Percentiles rank a stretch among this genome's conserved stretches.
Evolutionary conservation across 1,284 basidiomycete species (phyloP).

Genomic region (Malassezia equina): DNA sequence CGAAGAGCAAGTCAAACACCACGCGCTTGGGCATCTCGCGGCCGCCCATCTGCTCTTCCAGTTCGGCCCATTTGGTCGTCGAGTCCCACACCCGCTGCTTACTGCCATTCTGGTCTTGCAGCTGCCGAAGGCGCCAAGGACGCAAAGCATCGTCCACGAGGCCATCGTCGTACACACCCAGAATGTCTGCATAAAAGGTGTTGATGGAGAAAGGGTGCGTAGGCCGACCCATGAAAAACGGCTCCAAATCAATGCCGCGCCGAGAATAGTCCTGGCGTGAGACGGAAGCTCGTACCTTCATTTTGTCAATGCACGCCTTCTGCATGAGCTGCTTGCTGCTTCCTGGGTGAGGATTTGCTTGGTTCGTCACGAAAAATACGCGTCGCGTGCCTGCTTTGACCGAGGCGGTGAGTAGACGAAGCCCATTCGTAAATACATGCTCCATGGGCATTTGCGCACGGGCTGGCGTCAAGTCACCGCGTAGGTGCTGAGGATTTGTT

Average conservation of each 20-base stretch:
- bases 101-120: conserved; percentile 16
- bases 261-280: conserved; percentile 53
- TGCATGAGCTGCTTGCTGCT: conserved; percentile 5
- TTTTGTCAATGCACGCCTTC: conserved; percentile 13
- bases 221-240: conserved; percentile 75
- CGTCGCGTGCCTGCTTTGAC: conserved; percentile 78
- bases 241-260: conserved; percentile 71
- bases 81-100: conserved; percentile 26
- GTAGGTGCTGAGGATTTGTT: neutral
- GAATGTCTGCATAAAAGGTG: conserved; percentile 57
- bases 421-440: conserved; percentile 57
- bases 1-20: conserved; percentile 69
- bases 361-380: conserved; percentile 83
- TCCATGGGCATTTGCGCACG: conserved; percentile 53
- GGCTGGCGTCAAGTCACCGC: conserved; percentile 28
- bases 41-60: conserved; percentile 41
- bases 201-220: conserved; percentile 55
- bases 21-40: conserved; percentile 75
- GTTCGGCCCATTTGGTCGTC: conserved; percentile 31
- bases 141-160: conserved; percentile 19
- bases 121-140: conserved; percentile 15
- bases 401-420: conserved; percentile 57
- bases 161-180: conserved; percentile 41
- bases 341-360: conserved; percentile 58
- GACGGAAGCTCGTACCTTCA: conserved; percentile 3